These are phyloP conservation scores for Podila epicladia DNA, from an alignment of 192 early-diverging fungal genomes.

Conservation along the genomic window DNA sequence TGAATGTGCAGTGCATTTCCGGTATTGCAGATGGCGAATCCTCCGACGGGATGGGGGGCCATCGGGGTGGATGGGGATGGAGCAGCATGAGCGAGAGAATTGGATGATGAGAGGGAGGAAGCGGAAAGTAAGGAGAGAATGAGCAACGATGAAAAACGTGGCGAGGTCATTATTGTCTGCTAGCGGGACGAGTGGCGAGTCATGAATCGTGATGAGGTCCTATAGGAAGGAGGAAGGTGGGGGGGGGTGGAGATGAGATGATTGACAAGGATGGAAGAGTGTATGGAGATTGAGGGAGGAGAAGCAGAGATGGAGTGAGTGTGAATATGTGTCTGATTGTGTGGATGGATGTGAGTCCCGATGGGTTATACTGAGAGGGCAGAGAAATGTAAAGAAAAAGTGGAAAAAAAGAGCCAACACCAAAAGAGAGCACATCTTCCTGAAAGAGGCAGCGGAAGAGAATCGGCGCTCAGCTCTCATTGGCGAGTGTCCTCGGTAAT, in stretches of 20 bases:
- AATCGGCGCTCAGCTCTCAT: background rate
- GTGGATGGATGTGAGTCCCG: background rate
- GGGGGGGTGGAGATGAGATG: too few species aligned
- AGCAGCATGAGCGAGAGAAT: background rate
- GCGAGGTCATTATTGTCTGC: too few species aligned
- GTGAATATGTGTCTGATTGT: background rate
- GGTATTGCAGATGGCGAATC: slow-evolving; percentile 43
- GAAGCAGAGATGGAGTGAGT: background rate
- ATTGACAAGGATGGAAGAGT: too few species aligned
- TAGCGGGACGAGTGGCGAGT: too few species aligned
- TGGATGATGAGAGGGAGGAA: background rate
- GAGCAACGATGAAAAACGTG: too few species aligned
- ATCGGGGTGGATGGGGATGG: background rate
- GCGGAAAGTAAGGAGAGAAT: background rate
- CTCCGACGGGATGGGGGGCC: slow-evolving; percentile 30
- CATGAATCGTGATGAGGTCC: too few species aligned
- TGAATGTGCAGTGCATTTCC: slow-evolving; percentile 30
- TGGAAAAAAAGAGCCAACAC: background rate
- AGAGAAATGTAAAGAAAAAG: background rate
- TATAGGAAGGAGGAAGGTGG: background rate
- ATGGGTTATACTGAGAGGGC: background rate
- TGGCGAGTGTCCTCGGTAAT: too few species aligned
- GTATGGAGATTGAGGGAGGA: background rate
- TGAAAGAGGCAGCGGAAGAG: background rate
- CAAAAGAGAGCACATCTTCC: background rate